Base-by-base conservation (phyloP, 192 early-diverging fungal species). In the Coemansia sp. region DNA sequence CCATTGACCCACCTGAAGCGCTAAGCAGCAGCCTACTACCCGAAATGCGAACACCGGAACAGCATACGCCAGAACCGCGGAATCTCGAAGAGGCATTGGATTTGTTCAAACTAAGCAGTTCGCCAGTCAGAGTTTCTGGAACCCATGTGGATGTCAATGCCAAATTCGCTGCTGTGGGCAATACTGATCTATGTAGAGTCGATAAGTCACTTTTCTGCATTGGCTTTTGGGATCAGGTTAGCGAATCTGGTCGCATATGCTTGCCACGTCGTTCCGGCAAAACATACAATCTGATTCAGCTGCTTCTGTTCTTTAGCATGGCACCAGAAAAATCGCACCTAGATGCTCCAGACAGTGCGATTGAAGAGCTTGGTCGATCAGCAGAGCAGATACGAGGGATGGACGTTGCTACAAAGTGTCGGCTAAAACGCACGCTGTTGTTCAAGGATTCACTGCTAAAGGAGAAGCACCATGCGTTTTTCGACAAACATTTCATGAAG, bases 181-280 rank as follows among this genome's bases (percentile, higher is more conserved):
- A 46, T 9, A 20, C 39, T 4, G 56, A 55, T 0, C 18, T 74
- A 29, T 79, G 77, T 46, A 80, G 66, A 5, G 77, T 80, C 0
- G 77, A 80, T 59, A 80, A 80, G 26, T 71, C 77, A 1, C 68
- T 80, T 2, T 65, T 74, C 12, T 80, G 77, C 52, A 80, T 71
- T 16, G 77, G 77, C 0, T 80, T 80, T 42, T 80, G 77, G 77
- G 77, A 74, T 2, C 9, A 58, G 0, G 57, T 80, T 12, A 51
- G 56, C 0, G 26, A 66, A 1, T 72, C 72, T 23, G 72, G 65
- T 9, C 65, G 77, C 23, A 66, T 80, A 7, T 80, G 77, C 21
- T 33, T 80, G 23, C 77, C 77, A 0, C 65, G 77, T 10, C 71
- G 68, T n/a, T 80, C 72, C 10, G 72, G 77, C 13, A 80, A 80